Evolutionary conservation across 2,329 filamentous ascomycete genomes (phyloP).

Genomic region (Phaeophleospora eucalypticola): DNA sequence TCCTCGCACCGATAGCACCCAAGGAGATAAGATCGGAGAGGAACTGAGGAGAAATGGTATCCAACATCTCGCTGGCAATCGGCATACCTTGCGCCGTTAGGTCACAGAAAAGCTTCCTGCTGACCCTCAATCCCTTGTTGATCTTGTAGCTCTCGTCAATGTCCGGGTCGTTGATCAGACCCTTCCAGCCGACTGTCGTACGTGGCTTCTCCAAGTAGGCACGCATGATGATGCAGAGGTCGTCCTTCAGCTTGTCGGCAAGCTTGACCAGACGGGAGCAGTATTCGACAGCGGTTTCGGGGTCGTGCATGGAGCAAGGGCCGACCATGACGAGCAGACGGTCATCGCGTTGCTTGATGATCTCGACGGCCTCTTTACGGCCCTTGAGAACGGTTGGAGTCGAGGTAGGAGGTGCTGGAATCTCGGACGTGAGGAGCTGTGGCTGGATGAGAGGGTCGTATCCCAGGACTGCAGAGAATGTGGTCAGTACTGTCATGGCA

Average conservation of each 20-base stretch:
- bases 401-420: slow-evolving; percentile 61
- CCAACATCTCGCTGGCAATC: slow-evolving; percentile 96
- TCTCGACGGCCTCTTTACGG: slow-evolving; percentile 64
- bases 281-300: slow-evolving; percentile 82
- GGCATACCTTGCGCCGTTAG: slow-evolving; percentile 84
- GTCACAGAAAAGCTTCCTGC: slow-evolving; percentile 89
- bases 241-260: slow-evolving; percentile 72
- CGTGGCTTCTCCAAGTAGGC: slow-evolving; percentile 98
- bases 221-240: slow-evolving; percentile 93
- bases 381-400: slow-evolving; percentile 67
- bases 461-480: slow-evolving; percentile 64
- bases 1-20: slow-evolving; percentile 91
- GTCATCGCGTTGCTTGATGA: slow-evolving; percentile 76
- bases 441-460: slow-evolving; percentile 93
- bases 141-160: slow-evolving; percentile 97
- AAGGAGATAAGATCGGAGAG: slow-evolving; percentile 93
- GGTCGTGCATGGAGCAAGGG: slow-evolving; percentile 96
- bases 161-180: slow-evolving; percentile 96
- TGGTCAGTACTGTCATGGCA: slow-evolving; percentile 14
- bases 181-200: slow-evolving; percentile 98
- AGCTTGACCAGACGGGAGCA: slow-evolving; percentile 71
- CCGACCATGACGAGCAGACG: slow-evolving; percentile 91
- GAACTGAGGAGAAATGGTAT: slow-evolving; percentile 98
- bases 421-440: slow-evolving; percentile 78
- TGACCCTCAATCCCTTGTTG: slow-evolving; percentile 93